phyloP scores from a whole-genome alignment of 768 basidiomycete genomes.

The Chalciporus pseudorubinellus region DNA sequence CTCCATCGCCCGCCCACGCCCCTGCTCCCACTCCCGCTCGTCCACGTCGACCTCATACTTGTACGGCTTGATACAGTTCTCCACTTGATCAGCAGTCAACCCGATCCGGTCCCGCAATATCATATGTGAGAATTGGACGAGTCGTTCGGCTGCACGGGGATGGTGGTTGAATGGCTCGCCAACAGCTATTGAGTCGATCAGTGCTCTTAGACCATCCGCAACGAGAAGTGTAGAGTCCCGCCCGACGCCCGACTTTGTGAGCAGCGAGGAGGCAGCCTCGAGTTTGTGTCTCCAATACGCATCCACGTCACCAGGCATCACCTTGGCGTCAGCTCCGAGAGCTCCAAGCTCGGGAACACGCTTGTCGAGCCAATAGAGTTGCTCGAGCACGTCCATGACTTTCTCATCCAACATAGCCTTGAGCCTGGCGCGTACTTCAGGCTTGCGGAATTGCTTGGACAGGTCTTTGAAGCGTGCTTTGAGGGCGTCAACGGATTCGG shows the following conservation, averaged over 20 bases:
- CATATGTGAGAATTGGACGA: slow-evolving; percentile 88
- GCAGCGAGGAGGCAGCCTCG: slow-evolving; percentile 85
- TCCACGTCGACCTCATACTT: slow-evolving; percentile 99
- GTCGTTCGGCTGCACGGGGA: slow-evolving; percentile 82
- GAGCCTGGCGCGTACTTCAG: slow-evolving; percentile 82
- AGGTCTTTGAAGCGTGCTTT: slow-evolving; percentile 88
- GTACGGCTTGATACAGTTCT: slow-evolving; percentile 99
- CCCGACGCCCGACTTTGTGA: slow-evolving; percentile 96
- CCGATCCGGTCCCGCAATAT: slow-evolving; percentile 92
- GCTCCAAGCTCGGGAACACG: slow-evolving; percentile 71
- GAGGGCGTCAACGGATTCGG: slow-evolving; percentile 92
- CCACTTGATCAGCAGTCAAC: slow-evolving; percentile 96
- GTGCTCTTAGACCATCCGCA: slow-evolving; percentile 84
- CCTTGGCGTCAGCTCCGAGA: slow-evolving; percentile 65
- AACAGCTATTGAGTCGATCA: slow-evolving; percentile 86
- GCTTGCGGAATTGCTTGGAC: slow-evolving; percentile 82
- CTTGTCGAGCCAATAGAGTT: slow-evolving; percentile 95
- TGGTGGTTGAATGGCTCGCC: slow-evolving; percentile 93
- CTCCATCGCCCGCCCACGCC: slow-evolving; percentile 69
- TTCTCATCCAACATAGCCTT: slow-evolving; percentile 94
- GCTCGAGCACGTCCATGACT: slow-evolving; percentile 95
- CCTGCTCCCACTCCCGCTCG: slow-evolving; percentile 86
- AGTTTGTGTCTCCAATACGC: slow-evolving; percentile 96
- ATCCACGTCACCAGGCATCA: slow-evolving; percentile 76
- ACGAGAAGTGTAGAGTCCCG: slow-evolving; percentile 92